These are phyloP conservation scores for Myxozyma geophila DNA, from an alignment of 805 yeast species.

Conservation along the genomic window DNA sequence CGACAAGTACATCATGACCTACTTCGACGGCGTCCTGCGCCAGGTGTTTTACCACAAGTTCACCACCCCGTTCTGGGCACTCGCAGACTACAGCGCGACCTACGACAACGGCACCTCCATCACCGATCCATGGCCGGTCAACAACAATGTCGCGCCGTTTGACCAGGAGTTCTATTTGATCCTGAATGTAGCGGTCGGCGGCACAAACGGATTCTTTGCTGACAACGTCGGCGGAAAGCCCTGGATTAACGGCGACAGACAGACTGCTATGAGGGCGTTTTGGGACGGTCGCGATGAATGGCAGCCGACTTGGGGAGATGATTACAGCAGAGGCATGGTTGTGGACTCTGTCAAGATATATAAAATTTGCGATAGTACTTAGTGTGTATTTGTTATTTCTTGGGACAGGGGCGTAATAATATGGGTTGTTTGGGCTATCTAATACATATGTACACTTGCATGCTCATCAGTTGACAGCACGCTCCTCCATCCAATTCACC, in stretches of 20 bases:
- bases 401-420: not conserved
- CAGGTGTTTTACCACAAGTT: conserved; percentile 30
- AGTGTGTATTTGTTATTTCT: not conserved
- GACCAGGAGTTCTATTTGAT: conserved; percentile 34
- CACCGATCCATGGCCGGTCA: conserved; percentile 29
- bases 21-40: conserved; percentile 32
- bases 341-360: conserved; percentile 31
- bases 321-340: conserved; percentile 22
- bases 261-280: conserved; percentile 26
- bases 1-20: conserved; percentile 29
- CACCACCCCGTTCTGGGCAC: conserved; percentile 20
- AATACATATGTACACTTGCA: not conserved
- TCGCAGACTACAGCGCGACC: conserved; percentile 21
- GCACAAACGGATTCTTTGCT: conserved; percentile 31
- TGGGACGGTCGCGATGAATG: conserved; percentile 24
- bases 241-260: conserved; percentile 29
- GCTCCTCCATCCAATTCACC: conserved; percentile 80
- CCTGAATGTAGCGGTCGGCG: conserved; percentile 34
- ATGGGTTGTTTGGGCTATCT: not conserved
- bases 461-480: conserved; percentile 57
- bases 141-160: conserved; percentile 25
- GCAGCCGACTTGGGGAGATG: conserved; percentile 28
- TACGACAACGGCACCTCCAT: conserved; percentile 25
- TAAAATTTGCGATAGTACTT: conserved; percentile 7
- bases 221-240: conserved; percentile 30